Evolutionary conservation across 1,284 basidiomycete genomes (phyloP), one percentile per base, ranked within the genome.

Genomic region (Golubevia sp.): DNA sequence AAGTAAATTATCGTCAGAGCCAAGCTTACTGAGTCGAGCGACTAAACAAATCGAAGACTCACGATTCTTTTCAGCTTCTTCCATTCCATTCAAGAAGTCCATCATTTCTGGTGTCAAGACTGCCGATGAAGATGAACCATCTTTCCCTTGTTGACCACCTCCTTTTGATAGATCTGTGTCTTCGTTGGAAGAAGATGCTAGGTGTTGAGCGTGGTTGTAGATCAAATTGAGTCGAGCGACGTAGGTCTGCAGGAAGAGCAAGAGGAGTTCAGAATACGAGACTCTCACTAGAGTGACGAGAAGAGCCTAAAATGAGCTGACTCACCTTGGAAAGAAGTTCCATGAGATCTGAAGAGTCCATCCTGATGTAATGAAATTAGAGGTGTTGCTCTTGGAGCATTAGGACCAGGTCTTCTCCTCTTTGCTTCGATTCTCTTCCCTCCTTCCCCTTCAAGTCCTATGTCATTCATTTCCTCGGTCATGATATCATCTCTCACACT

Each of bases 201-300:
- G 61, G 48, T 76, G 71, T 49, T 77, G 74, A 1, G 75, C 68
- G 25, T 79, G 71, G 25, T 77, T 68, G 54, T 72, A 81, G 58
- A 79, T 78, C 25, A 65, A 67, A 0, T 68, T 56, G 1, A 81
- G 63, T 4, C 79, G 64, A 6, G 69, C 67, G 21, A 73, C 62
- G 59, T 81, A 81, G 1, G 79, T 74, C 70, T 74, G 60, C 1
- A 23, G 25, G 2, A 1, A 20, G 52, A 5, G 23, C 38, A 11
- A 27, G 50, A 27, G 13, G 4, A 13, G 20, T 48, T 26, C 23
- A 55, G 55, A 50, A 52, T 6, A 52, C 6, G 50, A 27, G 25
- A 13, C 25, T 23, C 21, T 23, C 50, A 4, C 8, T 8, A 2
- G 44, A 15, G 59, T 13, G 20, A 13, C 7, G 2, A 7, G n/a